These are phyloP conservation scores for Buxus sempervirens DNA, from an alignment of 164 flowering plant genomes.

Conservation along the genomic window DNA sequence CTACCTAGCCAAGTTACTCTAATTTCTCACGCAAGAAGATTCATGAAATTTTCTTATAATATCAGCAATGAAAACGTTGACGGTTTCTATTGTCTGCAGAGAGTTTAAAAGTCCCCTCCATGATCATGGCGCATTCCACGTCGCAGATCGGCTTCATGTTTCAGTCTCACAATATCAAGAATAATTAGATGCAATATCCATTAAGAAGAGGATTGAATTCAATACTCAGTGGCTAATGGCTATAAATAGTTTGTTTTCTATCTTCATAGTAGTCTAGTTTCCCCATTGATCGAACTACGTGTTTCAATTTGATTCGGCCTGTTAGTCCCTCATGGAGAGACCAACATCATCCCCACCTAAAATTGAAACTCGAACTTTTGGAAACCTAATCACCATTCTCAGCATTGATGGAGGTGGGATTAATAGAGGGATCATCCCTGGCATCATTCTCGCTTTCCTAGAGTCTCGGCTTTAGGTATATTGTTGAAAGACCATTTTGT, in stretches of 20 bases:
- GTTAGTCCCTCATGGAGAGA: constrained; percentile 23
- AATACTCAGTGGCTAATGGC: neutral
- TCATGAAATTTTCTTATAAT: too few relatives aligned
- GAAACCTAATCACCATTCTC: constrained; percentile 31
- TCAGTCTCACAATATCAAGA: too few relatives aligned
- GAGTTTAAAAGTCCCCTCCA: too few relatives aligned
- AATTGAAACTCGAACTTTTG: constrained; percentile 33
- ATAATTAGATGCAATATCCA: neutral
- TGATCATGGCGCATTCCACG: too few relatives aligned
- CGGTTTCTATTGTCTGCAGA: too few relatives aligned
- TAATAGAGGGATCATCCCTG: constrained; percentile 45
- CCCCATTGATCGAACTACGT: neutral
- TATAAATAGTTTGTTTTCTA: neutral
- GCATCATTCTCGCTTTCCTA: constrained; percentile 24
- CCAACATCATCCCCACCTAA: constrained; percentile 1
- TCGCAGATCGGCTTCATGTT: too few relatives aligned
- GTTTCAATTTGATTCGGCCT: neutral
- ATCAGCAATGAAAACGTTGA: too few relatives aligned
- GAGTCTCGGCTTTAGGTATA: constrained; percentile 37
- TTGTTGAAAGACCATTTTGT: too few relatives aligned
- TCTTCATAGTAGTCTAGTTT: neutral
- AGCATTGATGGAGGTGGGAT: constrained; percentile 49
- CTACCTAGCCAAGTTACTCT: too few relatives aligned
- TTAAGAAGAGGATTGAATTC: neutral
- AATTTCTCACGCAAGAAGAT: too few relatives aligned